Evolutionary conservation across 129 eudicot genomes (phyloP), one percentile per base, ranked within the genome.

Genomic region (Mikania micrantha): DNA sequence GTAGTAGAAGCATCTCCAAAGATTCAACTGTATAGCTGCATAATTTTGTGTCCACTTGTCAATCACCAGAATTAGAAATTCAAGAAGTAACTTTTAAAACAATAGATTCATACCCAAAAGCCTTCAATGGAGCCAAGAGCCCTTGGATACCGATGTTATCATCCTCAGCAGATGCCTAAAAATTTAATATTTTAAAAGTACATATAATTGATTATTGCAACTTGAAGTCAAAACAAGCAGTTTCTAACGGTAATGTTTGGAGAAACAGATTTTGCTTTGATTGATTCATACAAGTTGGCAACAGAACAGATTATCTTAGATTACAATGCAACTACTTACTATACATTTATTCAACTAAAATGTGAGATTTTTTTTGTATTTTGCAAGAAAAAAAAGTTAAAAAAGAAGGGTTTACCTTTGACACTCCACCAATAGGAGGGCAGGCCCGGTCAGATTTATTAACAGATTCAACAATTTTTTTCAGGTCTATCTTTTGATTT

Each of bases 1-100:
- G 99, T 13, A 94, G 85, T 67, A 94, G 49, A 69, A 94, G 83
- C 99, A 94, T 94, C 77, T 94, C 99, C 79, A 94, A 70, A 54
- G 99, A 70, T 74, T 94, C 99, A 48, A 83, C 47, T 0, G 99
- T 84, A 60, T 94, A 92, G 39, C 97, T 87, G 80, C 75, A 79
- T n/a, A 13, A 66, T 38, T 31, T 28, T 45, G 34, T 42, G 10
- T 24, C 9, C 24, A 31, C 5, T 11, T 36, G 40, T 52, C 22
- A 16, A 47, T 20, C 13, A 57, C 12, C 32, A 31, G 0, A 40
- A 45, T 6, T 7, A 57, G 28, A 44, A 60, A 54, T 11, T 44
- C 19, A 70, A 73, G 47, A 22, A 11, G n/a, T 24, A 34, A 25
- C 41, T 31, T 34, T 16, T 32, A 22, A 10, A 64, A 57, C 3